Evolutionary conservation across 306 rosid species (phyloP), one percentile per base, ranked within the genome.

Genomic region (Quercus robur): DNA sequence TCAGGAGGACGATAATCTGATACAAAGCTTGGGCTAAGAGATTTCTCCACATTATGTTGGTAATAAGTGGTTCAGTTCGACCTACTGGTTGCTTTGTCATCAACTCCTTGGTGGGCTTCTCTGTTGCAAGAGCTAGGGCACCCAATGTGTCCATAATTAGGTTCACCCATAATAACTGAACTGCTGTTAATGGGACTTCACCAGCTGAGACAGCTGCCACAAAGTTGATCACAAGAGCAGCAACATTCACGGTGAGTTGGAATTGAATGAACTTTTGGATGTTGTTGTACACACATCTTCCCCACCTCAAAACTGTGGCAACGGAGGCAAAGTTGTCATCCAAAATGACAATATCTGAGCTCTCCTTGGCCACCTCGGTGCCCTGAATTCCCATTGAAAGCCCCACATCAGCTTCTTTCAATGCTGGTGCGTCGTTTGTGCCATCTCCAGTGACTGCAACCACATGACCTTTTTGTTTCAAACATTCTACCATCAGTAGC

Each of bases 371-470:
- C 15, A 82, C 82, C 15, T 77, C 85, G 2, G 79, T 82, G 5
- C 85, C 85, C 21, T 82, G 81, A 23, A 82, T 77, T 28, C 85
- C 85, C 82, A 82, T 77, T 1, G 85, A 73, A 55, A 82, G 79
- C 2, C 85, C 85, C 10, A 82, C 56, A 6, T 77, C 76, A 13
- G 85, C 85, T 77, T 82, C 82, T 19, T 77, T 77, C 23, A 82
- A n/a, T 15, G 85, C 82, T 0, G 79, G 85, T 5, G 82, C 85
- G 21, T 82, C 85, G 2, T 82, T 73, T 4, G 82, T 82, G 41
- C 82, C 82, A 46, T 82, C 85, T 2, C 85, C 85, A n/a, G n/a
- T n/a, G n/a, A n/a, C n/a, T n/a, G n/a, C 79, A 57, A 82, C 79
- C 0, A 72, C 79, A 21, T 82, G 79, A 10, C 79, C 85, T 56